Evolutionary conservation across 148 eudicot genomes (phyloP).

Genomic region (Polygonum maritimum): DNA sequence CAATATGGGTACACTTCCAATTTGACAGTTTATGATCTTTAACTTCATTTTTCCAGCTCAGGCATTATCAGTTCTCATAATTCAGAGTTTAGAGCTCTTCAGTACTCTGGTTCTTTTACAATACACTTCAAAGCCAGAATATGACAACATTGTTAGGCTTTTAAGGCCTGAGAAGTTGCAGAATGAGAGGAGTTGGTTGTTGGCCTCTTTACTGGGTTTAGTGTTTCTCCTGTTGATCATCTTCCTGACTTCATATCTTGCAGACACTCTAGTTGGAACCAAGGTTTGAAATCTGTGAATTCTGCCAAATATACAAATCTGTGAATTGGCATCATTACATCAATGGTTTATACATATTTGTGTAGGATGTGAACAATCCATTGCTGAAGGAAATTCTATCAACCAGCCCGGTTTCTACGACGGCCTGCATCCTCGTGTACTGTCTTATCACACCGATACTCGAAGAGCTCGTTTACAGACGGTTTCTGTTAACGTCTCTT

Average conservation of each 20-base stretch:
- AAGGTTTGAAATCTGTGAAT: constrained; percentile 34
- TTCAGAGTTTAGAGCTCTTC: constrained; percentile 56
- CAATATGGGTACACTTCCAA: not conserved
- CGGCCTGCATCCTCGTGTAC: constrained; percentile 45
- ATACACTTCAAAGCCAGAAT: constrained; percentile 37
- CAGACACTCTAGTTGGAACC: constrained; percentile 41
- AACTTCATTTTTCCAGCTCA: constrained; percentile 14
- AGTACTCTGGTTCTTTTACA: constrained; percentile 42
- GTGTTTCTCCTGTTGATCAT: constrained; percentile 42
- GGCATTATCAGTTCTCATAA: constrained; percentile 48
- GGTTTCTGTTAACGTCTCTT: constrained; percentile 55
- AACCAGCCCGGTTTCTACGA: constrained; percentile 33
- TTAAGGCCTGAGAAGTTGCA: constrained; percentile 28
- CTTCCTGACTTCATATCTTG: constrained; percentile 44
- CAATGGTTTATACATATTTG: not conserved
- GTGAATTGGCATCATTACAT: not conserved
- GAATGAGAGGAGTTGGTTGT: constrained; percentile 53
- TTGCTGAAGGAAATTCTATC: constrained; percentile 52
- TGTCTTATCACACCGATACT: constrained; percentile 70
- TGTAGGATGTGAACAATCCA: constrained; percentile 57
- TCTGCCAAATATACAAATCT: not conserved
- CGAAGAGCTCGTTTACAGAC: constrained; percentile 77
- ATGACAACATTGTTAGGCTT: constrained; percentile 28
- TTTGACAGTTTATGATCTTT: not conserved
- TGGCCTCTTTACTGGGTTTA: constrained; percentile 56